Base-by-base conservation (phyloP, 2,329 filamentous ascomycete genomes). In the Diaporthe amygdali region DNA sequence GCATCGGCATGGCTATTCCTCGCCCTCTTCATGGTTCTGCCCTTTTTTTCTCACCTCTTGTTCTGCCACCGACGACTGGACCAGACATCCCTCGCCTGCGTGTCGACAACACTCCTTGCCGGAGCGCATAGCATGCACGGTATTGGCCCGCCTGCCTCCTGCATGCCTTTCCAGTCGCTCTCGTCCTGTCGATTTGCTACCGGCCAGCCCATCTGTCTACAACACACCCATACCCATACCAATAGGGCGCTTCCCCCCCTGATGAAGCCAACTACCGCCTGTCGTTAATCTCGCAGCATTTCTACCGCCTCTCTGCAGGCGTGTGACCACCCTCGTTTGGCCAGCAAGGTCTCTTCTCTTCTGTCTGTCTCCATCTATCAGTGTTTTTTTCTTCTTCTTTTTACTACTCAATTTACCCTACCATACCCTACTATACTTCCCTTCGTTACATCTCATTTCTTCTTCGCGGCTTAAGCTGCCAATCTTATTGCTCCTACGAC, bases 271-370 rank as follows among this genome's bases (percentile, higher is more conserved):
- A 56, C 49, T 49, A 51, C 69, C 44, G 69, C 71, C 71, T 66
- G 51, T 67, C 56, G 25, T 72, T 67, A 71, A 73, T 72, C 30
- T 68, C 63, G 61, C 64, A 39, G 63, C 39, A 64, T 63, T 63
- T 61, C 49, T 71, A 55, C 49, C 64, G 56, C 68, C 71, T 59
- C 52, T 37, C 74, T 39, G 46, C 66, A 41, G 68, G 77, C 63
- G 75, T 72, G 17, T 72, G 17, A 72, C 71, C 30, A 49, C 41
- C 25, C 64, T 72, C 71, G 61, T 72, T 71, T 61, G 34, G 44
- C 39, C 32, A 49, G 15, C 66, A 59, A 59, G 25, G 14, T 56
- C 72, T 72, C 73, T 69, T 72, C 72, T 74, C 74, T 39, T 72
- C 69, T 71, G 70, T 52, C 66, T 51, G 55, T 55, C 68, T 25